Evolutionary conservation across 805 yeast species (phyloP), one percentile per base, ranked within the genome.

Genomic region (Sungouiozyma ichnusensis): DNA sequence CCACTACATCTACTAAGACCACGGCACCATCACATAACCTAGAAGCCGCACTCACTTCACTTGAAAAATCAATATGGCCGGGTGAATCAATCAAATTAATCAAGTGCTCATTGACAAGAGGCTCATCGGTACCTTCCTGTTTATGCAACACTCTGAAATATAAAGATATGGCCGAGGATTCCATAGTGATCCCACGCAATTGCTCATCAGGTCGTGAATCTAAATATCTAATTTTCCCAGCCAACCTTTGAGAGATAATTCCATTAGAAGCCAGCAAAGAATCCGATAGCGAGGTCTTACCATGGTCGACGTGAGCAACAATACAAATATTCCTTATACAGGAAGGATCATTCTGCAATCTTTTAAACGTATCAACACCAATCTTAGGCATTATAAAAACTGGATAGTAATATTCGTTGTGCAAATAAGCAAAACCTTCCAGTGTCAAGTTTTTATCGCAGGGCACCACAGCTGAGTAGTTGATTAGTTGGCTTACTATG

Each of bases 231-330:
- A 92, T 87, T 57, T 87, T 88, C 27, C 98, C 99, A 2, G 97
- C 98, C 75, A 88, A 72, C 56, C 90, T 72, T 51, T 83, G 95
- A 0, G 98, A 90, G 36, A 92, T 87, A 59, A 92, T 87, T 39
- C 98, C 98, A 63, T 94, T 92, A 32, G 95, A 82, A 19, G 98
- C 97, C 33, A 92, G 66, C 38, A 92, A 66, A 8, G 95, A 83
- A 62, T 92, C 99, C 36, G 95, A 83, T 27, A 92, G 68, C 2
- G 97, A 85, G 0, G 99, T 92, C 65, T 92, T 92, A 20, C 99
- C 99, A 58, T 92, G 99, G 61, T 92, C 99, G 18, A 92, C 98
- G 63, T 92, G 99, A 0, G 99, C 99, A 39, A 92, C 70, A 47
- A 92, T 86, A 64, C 98, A 92, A 36, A 92, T 85, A 62, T 92